Percentiles rank a stretch among this genome's conserved stretches.
Conservation (phyloP, 805 yeast genomes). For the Ogataea chonburiensis region DNA sequence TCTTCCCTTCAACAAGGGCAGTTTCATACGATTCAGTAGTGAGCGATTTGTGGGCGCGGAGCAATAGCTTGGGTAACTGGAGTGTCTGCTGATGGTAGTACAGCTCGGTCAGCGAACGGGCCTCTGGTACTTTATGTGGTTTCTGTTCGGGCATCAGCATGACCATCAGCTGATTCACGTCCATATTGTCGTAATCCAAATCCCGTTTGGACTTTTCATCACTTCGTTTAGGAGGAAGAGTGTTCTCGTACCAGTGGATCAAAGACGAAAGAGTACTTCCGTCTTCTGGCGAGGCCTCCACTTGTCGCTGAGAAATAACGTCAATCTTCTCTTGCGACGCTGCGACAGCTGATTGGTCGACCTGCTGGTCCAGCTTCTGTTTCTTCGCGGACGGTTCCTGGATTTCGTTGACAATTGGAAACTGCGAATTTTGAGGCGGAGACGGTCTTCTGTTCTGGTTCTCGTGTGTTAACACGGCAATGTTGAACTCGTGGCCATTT, state of each 20-base stretch:
- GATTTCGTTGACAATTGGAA: slow-evolving; percentile 4
- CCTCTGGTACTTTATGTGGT: slow-evolving; percentile 55
- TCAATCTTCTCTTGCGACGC: slow-evolving; percentile 3
- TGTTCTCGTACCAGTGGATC: slow-evolving; percentile 29
- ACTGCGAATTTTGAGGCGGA: slow-evolving; percentile 27
- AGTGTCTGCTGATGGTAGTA: slow-evolving; percentile 85
- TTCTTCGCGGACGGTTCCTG: slow-evolving; percentile 15
- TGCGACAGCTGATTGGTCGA: neutral
- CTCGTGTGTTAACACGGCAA: slow-evolving; percentile 33
- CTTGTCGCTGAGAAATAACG: slow-evolving; percentile 16
- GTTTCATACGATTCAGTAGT: slow-evolving; percentile 83
- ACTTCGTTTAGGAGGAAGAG: slow-evolving; percentile 25
- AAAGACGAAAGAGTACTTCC: slow-evolving; percentile 30
- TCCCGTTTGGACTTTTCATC: slow-evolving; percentile 33
- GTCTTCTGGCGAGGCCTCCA: slow-evolving; percentile 23
- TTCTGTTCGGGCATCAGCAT: slow-evolving; percentile 48
- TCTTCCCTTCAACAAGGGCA: slow-evolving; percentile 84
- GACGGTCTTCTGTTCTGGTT: slow-evolving; percentile 31
- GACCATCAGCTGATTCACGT: slow-evolving; percentile 43
- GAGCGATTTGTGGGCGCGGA: slow-evolving; percentile 82
- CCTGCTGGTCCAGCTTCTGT: slow-evolving; percentile 13
- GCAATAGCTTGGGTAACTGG: slow-evolving; percentile 77
- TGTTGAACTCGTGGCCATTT: slow-evolving; percentile 42
- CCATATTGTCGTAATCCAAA: slow-evolving; percentile 37
- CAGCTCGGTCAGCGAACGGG: slow-evolving; percentile 76